phyloP scores from a whole-genome alignment of 345 rosid species.

The Lumnitzera racemosa region DNA sequence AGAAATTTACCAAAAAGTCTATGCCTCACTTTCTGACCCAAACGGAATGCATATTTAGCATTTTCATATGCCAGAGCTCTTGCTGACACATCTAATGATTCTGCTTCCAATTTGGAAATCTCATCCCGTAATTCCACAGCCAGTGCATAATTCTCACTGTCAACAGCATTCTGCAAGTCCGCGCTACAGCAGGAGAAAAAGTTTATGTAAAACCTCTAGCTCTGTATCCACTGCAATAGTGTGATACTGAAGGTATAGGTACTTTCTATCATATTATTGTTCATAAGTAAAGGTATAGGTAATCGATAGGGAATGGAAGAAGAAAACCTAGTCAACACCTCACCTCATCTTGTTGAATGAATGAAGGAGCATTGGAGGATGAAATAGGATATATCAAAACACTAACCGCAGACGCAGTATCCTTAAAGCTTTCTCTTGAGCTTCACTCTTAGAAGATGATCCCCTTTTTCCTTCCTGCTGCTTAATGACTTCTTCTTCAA shows the following conservation, averaged over 20 bases:
- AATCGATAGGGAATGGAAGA: too few relatives aligned
- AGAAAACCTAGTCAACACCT: too few relatives aligned
- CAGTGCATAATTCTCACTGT: constrained; percentile 62
- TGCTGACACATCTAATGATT: constrained; percentile 79
- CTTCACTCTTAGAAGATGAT: constrained; percentile 83
- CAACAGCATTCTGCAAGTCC: constrained; percentile 79
- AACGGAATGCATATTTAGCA: constrained; percentile 67
- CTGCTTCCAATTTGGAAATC: constrained; percentile 74
- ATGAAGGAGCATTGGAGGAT: constrained; percentile 5
- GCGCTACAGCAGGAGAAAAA: constrained; percentile 42
- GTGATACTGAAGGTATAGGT: too few relatives aligned
- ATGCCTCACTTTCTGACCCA: constrained; percentile 91
- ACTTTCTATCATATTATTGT: too few relatives aligned
- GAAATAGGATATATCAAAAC: not conserved
- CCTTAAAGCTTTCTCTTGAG: constrained; percentile 85
- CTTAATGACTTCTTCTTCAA: constrained; percentile 66
- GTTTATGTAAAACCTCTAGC: not conserved
- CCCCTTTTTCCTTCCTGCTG: constrained; percentile 70
- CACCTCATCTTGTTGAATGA: not conserved
- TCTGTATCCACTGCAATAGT: too few relatives aligned
- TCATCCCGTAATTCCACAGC: constrained; percentile 74
- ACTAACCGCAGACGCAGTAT: constrained; percentile 66
- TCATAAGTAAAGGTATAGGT: too few relatives aligned
- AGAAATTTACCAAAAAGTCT: constrained; percentile 50
- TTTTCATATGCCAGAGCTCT: constrained; percentile 77